Base-by-base conservation (phyloP, 116 monocot genomes). In the Iris pallida region DNA sequence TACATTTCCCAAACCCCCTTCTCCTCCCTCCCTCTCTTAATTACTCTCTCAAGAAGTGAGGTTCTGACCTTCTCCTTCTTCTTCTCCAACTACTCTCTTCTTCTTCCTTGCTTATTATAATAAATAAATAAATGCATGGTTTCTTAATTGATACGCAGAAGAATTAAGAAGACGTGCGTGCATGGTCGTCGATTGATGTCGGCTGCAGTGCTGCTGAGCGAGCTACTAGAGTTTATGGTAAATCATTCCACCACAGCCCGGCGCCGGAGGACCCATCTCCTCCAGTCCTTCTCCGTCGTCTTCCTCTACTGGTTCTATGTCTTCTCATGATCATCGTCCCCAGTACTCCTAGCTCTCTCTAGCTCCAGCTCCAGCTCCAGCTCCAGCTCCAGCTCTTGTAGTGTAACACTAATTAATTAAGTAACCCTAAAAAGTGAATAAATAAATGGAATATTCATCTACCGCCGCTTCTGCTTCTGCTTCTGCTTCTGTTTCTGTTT, bases 171-270 rank as follows among this genome's bases (percentile, higher is more conserved):
- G n/a, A n/a, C n/a, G n/a, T n/a, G n/a, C n/a, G n/a, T n/a, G n/a
- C 30, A 3, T 30, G 30, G 30, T 1, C 30, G 30, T 30, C 30
- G 30, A 82, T 85, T 76, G 79, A 93, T 90, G 93, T 82, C 84
- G 71, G n/a, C n/a, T n/a, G 72, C 84, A 58, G 68, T 78, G 76
- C 72, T 70, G 30, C 30, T 30, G 30, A 30, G 30, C 47, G 88
- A 87, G 56, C 79, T 94, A 6, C 79, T 94, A 6, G 86, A 71
- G 71, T 95, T 84, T 89, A 95, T 86, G 88, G 80, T 91, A 55
- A 91, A n/a, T n/a, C 75, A 4, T n/a, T 81, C 15, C 52, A 75
- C 30, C 3, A 30, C 30, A 30, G 30, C 0, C 30, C 30, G 30
- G 30, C 30, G 30, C 46, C 79, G 79, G 69, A 47, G 79, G 47